Percentiles rank a stretch among this genome's conserved stretches.
Conservation (phyloP, 768 basidiomycete species). For the Podaxis sp. region DNA sequence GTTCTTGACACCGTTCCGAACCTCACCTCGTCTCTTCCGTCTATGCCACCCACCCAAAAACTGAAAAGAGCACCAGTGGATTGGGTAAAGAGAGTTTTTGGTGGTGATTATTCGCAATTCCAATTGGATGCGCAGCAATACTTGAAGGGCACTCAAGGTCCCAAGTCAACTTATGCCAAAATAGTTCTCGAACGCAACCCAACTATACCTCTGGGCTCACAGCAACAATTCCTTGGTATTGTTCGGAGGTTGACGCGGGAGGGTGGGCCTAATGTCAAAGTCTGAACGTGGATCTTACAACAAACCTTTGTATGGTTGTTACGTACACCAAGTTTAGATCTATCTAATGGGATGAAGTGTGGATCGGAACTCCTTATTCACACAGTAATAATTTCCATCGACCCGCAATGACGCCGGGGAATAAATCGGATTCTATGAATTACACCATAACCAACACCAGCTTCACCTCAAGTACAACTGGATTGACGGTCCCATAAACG, state of each 20-base stretch:
- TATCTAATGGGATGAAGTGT: too few relatives aligned
- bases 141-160: conserved; percentile 9
- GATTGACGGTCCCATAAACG: too few relatives aligned
- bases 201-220: not conserved
- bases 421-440: too few relatives aligned
- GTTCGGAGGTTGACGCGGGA: not conserved
- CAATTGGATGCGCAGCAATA: conserved; percentile 6
- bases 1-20: conserved; percentile 20
- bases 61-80: not conserved
- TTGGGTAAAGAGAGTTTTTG: conserved; percentile 5
- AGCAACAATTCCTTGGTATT: not conserved
- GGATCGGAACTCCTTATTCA: too few relatives aligned
- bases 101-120: conserved; percentile 13
- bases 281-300: not conserved
- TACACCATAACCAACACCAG: too few relatives aligned
- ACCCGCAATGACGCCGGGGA: too few relatives aligned
- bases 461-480: too few relatives aligned
- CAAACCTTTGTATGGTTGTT: too few relatives aligned
- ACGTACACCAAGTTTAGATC: too few relatives aligned
- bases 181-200: conserved; percentile 9
- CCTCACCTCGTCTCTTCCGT: conserved; percentile 19
- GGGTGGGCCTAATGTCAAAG: not conserved
- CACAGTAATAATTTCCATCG: too few relatives aligned
- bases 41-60: not conserved
- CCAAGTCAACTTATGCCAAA: conserved; percentile 5